phyloP scores from a whole-genome alignment of 2,329 filamentous ascomycete species.

The Neurospora sp. region DNA sequence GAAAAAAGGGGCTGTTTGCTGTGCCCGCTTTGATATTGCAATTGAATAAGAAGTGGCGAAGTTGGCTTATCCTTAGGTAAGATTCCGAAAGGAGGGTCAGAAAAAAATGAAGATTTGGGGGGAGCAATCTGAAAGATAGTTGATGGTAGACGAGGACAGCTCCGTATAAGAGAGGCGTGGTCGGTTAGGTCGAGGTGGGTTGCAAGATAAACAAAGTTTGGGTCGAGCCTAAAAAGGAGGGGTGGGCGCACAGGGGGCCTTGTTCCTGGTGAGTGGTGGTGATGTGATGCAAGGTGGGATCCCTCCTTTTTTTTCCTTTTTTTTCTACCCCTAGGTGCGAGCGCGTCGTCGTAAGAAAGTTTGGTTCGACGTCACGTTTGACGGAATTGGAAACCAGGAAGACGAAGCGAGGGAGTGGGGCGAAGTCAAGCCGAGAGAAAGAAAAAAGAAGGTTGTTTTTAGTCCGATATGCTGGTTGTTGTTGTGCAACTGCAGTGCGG shows the following conservation, averaged over 20 bases:
- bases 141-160: not conserved
- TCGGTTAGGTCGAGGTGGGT: not conserved
- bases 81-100: not conserved
- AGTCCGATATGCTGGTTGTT: not conserved
- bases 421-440: not conserved
- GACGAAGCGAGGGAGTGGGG: not conserved
- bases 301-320: not conserved
- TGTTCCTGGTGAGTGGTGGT: not conserved
- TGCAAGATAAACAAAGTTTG: not conserved
- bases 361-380: not conserved
- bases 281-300: not conserved
- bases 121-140: not conserved
- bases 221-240: not conserved
- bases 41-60: not conserved
- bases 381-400: not conserved
- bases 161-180: not conserved
- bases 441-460: not conserved
- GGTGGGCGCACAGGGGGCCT: not conserved
- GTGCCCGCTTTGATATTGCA: not conserved
- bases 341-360: not conserved
- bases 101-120: not conserved
- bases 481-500: not conserved
- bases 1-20: not conserved
- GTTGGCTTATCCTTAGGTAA: not conserved
- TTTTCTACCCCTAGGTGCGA: not conserved